Evolutionary conservation across 1,139 yeast genomes (phyloP), one percentile per base, ranked within the genome.

Genomic region (Debaryomyces psychrophilus): DNA sequence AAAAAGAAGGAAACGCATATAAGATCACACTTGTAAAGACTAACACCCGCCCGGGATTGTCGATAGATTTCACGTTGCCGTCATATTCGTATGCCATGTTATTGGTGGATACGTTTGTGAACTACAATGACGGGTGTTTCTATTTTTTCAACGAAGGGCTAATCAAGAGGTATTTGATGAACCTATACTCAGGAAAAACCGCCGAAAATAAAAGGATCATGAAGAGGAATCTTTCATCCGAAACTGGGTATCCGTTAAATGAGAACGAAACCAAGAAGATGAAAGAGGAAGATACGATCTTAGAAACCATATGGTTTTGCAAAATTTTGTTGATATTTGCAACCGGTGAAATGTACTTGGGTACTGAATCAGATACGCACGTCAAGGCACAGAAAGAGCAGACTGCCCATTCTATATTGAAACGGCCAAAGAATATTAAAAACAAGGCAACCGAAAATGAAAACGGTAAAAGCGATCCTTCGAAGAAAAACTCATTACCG

Each of bases 71-170:
- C 58, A 78, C 88, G 1, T 68, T 87, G 28, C 96, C 96, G 0
- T 79, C 90, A 9, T 87, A 85, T 55, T 82, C 90, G 2, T 85
- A 86, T 57, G 93, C 95, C 5, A 78, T 85, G 78, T 64, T 84
- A 11, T 69, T 87, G 47, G 87, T 87, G 12, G 93, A 86, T 57
- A 83, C 89, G 0, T 88, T 88, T 55, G 79, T 87, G 49, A 83
- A 85, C 44, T 88, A 86, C 59, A 85, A 88, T 56, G 93, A 87
- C 60, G 95, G 93, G 1, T 87, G 96, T 56, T 89, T 87, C 62
- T 89, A 89, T 64, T 88, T 88, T 59, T 87, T 88, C 68, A 89
- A 89, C 60, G 92, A 87, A 59, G 95, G 95, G 0, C 60, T 85
- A 26, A 88, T 85, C 25, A 85, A 85, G 58, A 78, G 79, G 51